A percentile compares a stretch with the other conserved stretches of the same genome.
Evolutionary conservation across 1,284 basidiomycete genomes (phyloP).

Genomic region (Trichosporon faecale): DNA sequence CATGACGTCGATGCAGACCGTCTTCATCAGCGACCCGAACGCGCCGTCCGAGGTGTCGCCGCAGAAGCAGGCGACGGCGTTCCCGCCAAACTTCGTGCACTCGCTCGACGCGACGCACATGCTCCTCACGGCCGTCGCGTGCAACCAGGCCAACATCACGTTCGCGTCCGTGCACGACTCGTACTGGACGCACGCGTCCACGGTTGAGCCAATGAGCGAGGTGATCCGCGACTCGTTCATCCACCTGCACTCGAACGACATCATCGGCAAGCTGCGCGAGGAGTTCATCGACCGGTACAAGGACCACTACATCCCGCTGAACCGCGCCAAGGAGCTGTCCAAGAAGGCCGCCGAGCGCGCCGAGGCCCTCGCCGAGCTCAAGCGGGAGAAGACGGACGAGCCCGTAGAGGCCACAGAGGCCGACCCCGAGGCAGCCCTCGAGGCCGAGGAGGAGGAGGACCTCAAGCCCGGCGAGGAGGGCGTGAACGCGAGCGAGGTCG

Average conservation of each 20-base stretch:
- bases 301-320: slow-evolving; percentile 68
- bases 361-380: slow-evolving; percentile 31
- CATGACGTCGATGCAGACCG: slow-evolving; percentile 79
- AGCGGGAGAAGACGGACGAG: slow-evolving; percentile 27
- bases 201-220: slow-evolving; percentile 83
- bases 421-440: not conserved
- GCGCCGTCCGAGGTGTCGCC: slow-evolving; percentile 75
- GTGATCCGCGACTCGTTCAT: slow-evolving; percentile 93
- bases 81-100: slow-evolving; percentile 99
- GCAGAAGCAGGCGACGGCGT: slow-evolving; percentile 86
- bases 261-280: slow-evolving; percentile 60
- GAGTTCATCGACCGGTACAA: slow-evolving; percentile 76
- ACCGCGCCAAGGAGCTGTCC: slow-evolving; percentile 26
- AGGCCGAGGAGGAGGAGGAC: not conserved
- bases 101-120: slow-evolving; percentile 98
- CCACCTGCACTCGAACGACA: slow-evolving; percentile 80
- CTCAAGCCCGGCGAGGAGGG: slow-evolving; percentile 2
- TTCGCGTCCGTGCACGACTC: slow-evolving; percentile 98
- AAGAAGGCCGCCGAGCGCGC: slow-evolving; percentile 24
- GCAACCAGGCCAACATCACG: slow-evolving; percentile 65
- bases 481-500: slow-evolving; percentile 13
- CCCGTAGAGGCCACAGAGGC: not conserved
- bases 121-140: slow-evolving; percentile 94
- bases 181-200: slow-evolving; percentile 94
- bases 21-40: slow-evolving; percentile 90